These are phyloP conservation scores for Piedraia hortae DNA, from an alignment of 2,329 filamentous ascomycete species.

Conservation along the genomic window DNA sequence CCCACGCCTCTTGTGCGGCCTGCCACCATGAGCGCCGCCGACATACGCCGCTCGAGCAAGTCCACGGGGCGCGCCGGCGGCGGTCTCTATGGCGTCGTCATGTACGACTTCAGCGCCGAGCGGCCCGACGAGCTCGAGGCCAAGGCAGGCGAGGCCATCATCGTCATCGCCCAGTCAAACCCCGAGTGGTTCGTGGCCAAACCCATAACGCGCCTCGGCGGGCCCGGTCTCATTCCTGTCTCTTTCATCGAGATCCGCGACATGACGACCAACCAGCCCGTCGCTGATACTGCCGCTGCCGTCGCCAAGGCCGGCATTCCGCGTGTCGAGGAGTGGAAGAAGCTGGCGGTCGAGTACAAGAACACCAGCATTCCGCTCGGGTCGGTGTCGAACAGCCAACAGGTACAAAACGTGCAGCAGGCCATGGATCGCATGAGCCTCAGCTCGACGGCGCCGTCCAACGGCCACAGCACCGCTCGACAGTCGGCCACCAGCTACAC, in stretches of 20 bases:
- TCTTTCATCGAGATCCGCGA: conserved; percentile 92
- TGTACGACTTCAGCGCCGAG: conserved; percentile 91
- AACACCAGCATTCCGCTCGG: conserved; percentile 94
- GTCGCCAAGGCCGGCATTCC: conserved; percentile 75
- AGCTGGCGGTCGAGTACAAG: conserved; percentile 97
- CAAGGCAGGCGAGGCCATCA: conserved; percentile 84
- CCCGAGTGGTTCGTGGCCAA: conserved; percentile 99
- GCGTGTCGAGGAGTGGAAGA: conserved; percentile 96
- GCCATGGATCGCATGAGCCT: conserved; percentile 55
- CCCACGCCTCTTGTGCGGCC: conserved; percentile 7
- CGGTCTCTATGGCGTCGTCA: conserved; percentile 81
- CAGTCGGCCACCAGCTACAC: conserved; percentile 8
- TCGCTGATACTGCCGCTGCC: conserved; percentile 57
- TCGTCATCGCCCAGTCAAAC: conserved; percentile 94
- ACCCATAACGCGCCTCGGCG: conserved; percentile 89
- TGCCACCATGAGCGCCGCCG: conserved; percentile 6
- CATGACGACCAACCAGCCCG: conserved; percentile 63
- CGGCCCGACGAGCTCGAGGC: conserved; percentile 88
- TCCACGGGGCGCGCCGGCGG: conserved; percentile 28
- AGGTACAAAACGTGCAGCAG: conserved; percentile 18
- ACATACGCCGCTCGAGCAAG: conserved; percentile 12
- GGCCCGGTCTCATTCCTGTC: conserved; percentile 81
- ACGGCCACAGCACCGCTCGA: conserved; percentile 10
- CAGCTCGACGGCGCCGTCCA: conserved; percentile 13
- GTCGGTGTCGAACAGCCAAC: conserved; percentile 30